Evolutionary conservation across 2,329 filamentous ascomycete genomes (phyloP).

Genomic region (Polychaeton citri): DNA sequence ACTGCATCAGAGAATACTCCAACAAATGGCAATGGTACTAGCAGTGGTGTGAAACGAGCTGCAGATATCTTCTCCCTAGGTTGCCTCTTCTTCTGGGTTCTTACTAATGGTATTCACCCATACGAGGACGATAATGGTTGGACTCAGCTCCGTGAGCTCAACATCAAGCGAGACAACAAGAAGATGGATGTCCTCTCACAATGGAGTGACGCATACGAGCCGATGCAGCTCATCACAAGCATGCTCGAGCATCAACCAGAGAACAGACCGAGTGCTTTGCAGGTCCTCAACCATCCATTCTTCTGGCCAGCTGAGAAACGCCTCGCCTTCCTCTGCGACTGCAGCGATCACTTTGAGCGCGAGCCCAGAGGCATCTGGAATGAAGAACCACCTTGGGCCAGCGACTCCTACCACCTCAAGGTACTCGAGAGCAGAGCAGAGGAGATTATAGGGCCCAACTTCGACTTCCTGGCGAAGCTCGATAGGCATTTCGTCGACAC

Average conservation of each 20-base stretch:
- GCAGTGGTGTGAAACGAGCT: slow-evolving; percentile 77
- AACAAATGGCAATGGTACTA: slow-evolving; percentile 34
- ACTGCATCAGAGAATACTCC: slow-evolving; percentile 20
- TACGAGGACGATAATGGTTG: slow-evolving; percentile 91
- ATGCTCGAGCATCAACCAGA: slow-evolving; percentile 62
- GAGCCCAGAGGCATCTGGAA: slow-evolving; percentile 54
- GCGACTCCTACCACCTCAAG: slow-evolving; percentile 45
- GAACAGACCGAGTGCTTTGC: slow-evolving; percentile 55
- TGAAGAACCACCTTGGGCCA: slow-evolving; percentile 16
- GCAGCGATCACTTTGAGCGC: slow-evolving; percentile 92
- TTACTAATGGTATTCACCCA: slow-evolving; percentile 82
- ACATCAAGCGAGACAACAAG: slow-evolving; percentile 83
- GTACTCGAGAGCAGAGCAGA: slow-evolving; percentile 40
- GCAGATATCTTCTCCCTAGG: slow-evolving; percentile 97
- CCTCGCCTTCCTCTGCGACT: slow-evolving; percentile 84
- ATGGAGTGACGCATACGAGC: slow-evolving; percentile 75
- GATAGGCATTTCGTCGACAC: slow-evolving; percentile 77
- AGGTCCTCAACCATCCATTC: slow-evolving; percentile 86
- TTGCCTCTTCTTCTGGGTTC: slow-evolving; percentile 97
- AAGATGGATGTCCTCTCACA: slow-evolving; percentile 36
- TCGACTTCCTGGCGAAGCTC: slow-evolving; percentile 64
- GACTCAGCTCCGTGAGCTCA: slow-evolving; percentile 73
- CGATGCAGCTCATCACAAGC: slow-evolving; percentile 68
- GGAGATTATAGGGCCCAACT: slow-evolving; percentile 37
- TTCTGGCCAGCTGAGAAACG: slow-evolving; percentile 90